Base-by-base conservation (phyloP, 2,329 filamentous ascomycete species). In the Apiospora pterosperma region DNA sequence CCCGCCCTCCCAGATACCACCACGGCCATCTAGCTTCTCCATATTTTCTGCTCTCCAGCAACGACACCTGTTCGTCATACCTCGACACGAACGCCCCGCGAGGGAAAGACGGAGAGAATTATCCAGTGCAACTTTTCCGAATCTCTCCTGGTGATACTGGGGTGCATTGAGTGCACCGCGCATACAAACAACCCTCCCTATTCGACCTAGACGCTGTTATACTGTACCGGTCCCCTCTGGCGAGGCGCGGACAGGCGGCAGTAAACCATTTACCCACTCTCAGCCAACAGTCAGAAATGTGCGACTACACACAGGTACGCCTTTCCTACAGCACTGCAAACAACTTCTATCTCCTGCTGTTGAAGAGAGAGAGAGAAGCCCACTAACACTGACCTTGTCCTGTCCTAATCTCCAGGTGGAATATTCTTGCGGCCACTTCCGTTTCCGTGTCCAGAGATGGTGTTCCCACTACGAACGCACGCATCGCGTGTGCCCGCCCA, bases 251-350 rank as follows among this genome's bases (percentile, higher is more conserved):
- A 55, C 48, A 55, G 48, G 48, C 48, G 48, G 48, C 16, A 12
- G 48, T 55, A 28, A 55, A 55, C 48, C 48, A n/a, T n/a, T 28
- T 25, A 55, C 48, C 34, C 28, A 31, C 19, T 7, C 28, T 55
- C 48, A 34, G 28, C 48, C 48, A 16, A n/a, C 48, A 61, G 59
- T 31, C 38, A 62, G 67, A 65, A 58, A 76, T 76, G 74, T 76
- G 74, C 63, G 74, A 76, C 66, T 76, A 76, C 67, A 75, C 73
- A 25, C 73, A 76, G 67, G 74, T 76, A 71, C 14, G 68, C 42
- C 12, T 36, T 41, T 64, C 31, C 28, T 55, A 12, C n/a, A 36
- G 6, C 25, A 12, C 62, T 28, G n/a, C 28, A 19, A n/a, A n/a
- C n/a, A n/a, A n/a, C n/a, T n/a, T n/a, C n/a, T n/a, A n/a, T n/a